Evolutionary conservation across 768 basidiomycete genomes (phyloP).

Genomic region (Suillus sp.): DNA sequence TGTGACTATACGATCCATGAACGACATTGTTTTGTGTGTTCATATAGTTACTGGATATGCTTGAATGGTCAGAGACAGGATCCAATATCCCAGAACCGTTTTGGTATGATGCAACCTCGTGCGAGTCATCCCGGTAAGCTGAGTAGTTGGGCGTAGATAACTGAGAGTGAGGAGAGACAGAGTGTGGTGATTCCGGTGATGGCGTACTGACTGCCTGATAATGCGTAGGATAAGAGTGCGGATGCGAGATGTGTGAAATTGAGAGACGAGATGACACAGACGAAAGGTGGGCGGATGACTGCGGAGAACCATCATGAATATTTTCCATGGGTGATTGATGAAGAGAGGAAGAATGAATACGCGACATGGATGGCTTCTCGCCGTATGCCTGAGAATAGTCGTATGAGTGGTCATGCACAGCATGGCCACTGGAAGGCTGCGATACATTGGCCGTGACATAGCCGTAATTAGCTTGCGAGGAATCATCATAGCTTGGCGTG

Average conservation of each 20-base stretch:
- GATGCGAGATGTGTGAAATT: conserved; percentile 61
- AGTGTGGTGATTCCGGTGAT: conserved; percentile 55
- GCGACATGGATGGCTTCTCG: conserved; percentile 33
- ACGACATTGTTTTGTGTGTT: conserved; percentile 31
- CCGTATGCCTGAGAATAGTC: conserved; percentile 30
- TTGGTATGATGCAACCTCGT: conserved; percentile 43
- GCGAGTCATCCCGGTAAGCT: conserved; percentile 47
- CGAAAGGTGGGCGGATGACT: conserved; percentile 31
- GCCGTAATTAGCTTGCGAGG: conserved; percentile 36
- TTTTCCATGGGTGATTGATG: conserved; percentile 31
- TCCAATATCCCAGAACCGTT: conserved; percentile 32
- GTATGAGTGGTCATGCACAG: conserved; percentile 31
- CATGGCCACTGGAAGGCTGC: conserved; percentile 24
- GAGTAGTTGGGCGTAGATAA: conserved; percentile 41
- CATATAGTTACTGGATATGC: conserved; percentile 31
- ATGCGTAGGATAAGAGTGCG: conserved; percentile 45
- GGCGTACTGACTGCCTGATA: conserved; percentile 42
- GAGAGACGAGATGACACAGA: conserved; percentile 56
- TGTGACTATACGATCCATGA: conserved; percentile 26
- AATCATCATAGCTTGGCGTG: conserved; percentile 32
- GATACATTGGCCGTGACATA: conserved; percentile 28
- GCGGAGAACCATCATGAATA: conserved; percentile 34
- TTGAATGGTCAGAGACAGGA: conserved; percentile 31
- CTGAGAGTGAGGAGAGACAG: conserved; percentile 41
- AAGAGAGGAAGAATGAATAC: conserved; percentile 32